Percentiles rank a stretch among this genome's conserved stretches.
These are phyloP conservation scores for Cinnamomum micranthum DNA, from an alignment of 164 flowering plant species.

Conservation along the genomic window DNA sequence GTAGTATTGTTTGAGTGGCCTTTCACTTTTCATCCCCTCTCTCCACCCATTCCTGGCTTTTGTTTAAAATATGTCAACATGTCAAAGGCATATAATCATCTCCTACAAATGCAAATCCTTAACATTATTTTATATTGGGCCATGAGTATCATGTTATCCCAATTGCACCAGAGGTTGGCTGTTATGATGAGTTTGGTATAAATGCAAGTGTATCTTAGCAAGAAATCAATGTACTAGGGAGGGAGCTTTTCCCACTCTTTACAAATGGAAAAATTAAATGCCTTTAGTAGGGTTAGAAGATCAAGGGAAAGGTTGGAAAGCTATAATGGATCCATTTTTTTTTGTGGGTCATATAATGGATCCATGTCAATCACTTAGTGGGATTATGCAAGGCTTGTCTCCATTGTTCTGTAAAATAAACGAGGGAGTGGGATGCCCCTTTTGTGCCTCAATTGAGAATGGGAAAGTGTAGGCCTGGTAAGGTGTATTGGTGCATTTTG, in stretches of 20 bases:
- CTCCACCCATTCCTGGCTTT: conserved; percentile 29
- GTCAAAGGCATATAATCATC: conserved; percentile 14
- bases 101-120: conserved; percentile 15
- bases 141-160: conserved; percentile 14
- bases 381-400: conserved; percentile 15
- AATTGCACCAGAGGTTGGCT: conserved; percentile 8
- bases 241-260: conserved; percentile 10
- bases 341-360: conserved; percentile 10
- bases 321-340: conserved; percentile 19
- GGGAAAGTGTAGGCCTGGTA: not conserved
- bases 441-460: conserved; percentile 7
- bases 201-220: conserved; percentile 10
- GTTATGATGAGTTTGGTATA: conserved; percentile 14
- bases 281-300: not conserved
- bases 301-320: conserved; percentile 5
- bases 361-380: conserved; percentile 26
- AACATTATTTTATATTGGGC: conserved; percentile 11
- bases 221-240: conserved; percentile 11
- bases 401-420: conserved; percentile 6
- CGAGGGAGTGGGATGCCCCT: not conserved
- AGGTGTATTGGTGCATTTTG: no score
- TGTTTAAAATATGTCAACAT: conserved; percentile 17
- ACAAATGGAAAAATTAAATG: conserved; percentile 5
- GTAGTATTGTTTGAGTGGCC: conserved; percentile 5
- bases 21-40: conserved; percentile 15